Evolutionary conservation across 176 grass and related monocot species (phyloP), one percentile per base, ranked within the genome.

Genomic region (Olyra latifolia): DNA sequence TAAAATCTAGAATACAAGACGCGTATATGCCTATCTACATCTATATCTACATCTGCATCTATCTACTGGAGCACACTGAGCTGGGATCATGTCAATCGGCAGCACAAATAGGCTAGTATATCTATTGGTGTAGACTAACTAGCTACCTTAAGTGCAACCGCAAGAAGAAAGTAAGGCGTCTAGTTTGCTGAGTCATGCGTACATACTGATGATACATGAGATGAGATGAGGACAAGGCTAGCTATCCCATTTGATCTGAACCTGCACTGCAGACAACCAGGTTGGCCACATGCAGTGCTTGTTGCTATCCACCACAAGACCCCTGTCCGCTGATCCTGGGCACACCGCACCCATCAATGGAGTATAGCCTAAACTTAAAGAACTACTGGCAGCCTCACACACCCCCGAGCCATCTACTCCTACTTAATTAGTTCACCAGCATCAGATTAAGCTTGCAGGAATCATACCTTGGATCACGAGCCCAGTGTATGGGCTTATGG

Each of bases 311-410:
- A 76, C 27, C 28, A 48, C 30, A 62, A 76, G 78, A 43, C 76
- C 62, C 81, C 6, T 84, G 81, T 80, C 81, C 75, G 75, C 69
- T 88, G 81, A 84, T 84, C 69, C 81, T 81, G 69, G 81, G 62
- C 87, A 88, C 75, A 84, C 1, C 44, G 40, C 61, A 59, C n/a
- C 32, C 39, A 29, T 30, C 10, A 32, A 44, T 79, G 38, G 28
- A 76, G 52, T 77, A 53, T 66, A 67, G 66, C 57, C 55, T 47
- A 56, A 71, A 69, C 23, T 30, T 35, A 35, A 35, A 35, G 1
- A 35, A 35, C 32, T 39, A 8, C n/a, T 45, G 28, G 47, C 35
- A n/a, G n/a, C n/a, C n/a, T n/a, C n/a, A n/a, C n/a, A n/a, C n/a
- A n/a, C n/a, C n/a, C n/a, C n/a, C n/a, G n/a, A n/a, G n/a, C 35